These are phyloP conservation scores for Athelia sp. DNA, from an alignment of 1,284 basidiomycete species.

Conservation along the genomic window DNA sequence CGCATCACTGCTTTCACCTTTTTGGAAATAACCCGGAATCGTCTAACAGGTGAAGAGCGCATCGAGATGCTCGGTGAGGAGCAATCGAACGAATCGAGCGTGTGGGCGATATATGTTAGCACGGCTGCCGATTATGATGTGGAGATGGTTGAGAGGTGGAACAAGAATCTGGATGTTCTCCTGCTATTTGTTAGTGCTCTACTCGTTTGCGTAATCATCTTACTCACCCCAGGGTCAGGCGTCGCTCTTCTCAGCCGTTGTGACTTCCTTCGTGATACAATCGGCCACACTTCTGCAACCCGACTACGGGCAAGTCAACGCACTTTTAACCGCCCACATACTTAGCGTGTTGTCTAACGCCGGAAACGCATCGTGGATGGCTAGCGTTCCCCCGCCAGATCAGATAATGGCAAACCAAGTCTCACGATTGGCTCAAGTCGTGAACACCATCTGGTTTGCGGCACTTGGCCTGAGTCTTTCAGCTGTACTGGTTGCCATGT, in stretches of 20 bases:
- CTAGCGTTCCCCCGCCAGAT: background rate
- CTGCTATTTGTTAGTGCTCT: conserved; percentile 8
- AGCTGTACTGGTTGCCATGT: conserved; percentile 6
- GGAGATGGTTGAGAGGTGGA: conserved; percentile 6
- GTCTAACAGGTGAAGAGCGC: background rate
- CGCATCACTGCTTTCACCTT: no score
- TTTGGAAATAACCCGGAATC: no score
- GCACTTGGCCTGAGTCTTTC: conserved; percentile 5
- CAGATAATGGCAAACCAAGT: background rate
- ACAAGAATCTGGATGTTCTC: conserved; percentile 4
- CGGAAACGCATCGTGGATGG: background rate
- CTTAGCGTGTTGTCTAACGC: background rate
- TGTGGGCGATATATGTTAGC: background rate
- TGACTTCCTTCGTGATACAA: conserved; percentile 8
- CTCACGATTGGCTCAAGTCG: background rate
- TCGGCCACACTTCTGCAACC: conserved; percentile 1
- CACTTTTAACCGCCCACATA: conserved; percentile 1
- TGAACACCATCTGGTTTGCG: conserved; percentile 8
- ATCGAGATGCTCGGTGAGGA: background rate
- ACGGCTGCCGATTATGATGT: conserved; percentile 1
- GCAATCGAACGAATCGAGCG: background rate
- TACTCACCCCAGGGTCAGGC: conserved; percentile 3
- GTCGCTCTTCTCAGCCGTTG: conserved; percentile 7
- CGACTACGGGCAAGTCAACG: conserved; percentile 3
- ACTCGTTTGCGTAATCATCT: background rate